Base-by-base conservation (phyloP, 805 yeast genomes). In the Pichia deserticola region DNA sequence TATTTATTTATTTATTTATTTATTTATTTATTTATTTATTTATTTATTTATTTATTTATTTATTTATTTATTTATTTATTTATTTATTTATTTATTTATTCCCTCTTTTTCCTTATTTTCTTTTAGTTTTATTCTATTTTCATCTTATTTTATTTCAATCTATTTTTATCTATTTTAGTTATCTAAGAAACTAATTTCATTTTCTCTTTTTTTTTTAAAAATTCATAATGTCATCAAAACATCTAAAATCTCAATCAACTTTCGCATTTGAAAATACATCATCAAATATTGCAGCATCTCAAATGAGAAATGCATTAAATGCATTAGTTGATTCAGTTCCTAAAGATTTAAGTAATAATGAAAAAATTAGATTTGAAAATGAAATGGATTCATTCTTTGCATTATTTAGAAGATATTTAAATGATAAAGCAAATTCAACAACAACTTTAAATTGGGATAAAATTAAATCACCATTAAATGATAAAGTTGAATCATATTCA, bases 321-420 rank as follows among this genome's bases (percentile, higher is more conserved):
- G 80, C 78, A 68, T 74, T 92, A 65, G 84, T 90, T 45, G 98
- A 92, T 68, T 76, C 89, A n/a, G 86, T 87, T 49, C 67, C 71
- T 25, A 35, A 46, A 2, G 34, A 37, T 5, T 11, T 29, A 11
- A 85, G 75, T 58, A 56, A 66, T 34, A 74, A 72, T 15, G 61
- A 62, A 45, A 79, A 76, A 60, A 64, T 63, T 53, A 77, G 77
- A 59, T 89, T 93, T 63, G 97, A 92, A 69, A 77, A 76, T 59
- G 95, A 90, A 70, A 84, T 92, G 95, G 98, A 93, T 70, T 82
- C 89, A 37, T 93, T 92, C 68, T 93, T 93, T 65, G 83, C 93
- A 27, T 76, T 93, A 49, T 93, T 89, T 74, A 86, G 97, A 77
- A 81, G 98, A 67, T 93, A 92, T 64, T 74, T 93, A 54, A 70